A percentile compares a stretch with the other conserved stretches of the same genome.
Evolutionary conservation across 371 early-diverging fungal genomes (phyloP).

Genomic region (Mortierella sp.): DNA sequence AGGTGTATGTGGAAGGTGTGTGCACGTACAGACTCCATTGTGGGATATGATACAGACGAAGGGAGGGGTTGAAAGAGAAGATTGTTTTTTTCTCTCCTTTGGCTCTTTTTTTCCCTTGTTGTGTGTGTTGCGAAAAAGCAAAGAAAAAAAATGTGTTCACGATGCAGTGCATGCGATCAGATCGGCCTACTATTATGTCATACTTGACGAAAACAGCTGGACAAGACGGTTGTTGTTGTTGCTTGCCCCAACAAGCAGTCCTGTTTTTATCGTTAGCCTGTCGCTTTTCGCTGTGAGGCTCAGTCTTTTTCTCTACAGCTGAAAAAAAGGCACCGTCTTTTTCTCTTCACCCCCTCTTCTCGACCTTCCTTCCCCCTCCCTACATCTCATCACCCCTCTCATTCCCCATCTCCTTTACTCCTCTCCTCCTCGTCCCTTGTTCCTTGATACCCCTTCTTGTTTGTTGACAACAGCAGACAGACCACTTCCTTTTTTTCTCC

Average conservation of each 20-base stretch:
- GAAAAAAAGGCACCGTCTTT: slow-evolving; percentile 15
- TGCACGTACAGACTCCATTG: slow-evolving; percentile 54
- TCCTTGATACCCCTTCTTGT: slow-evolving; percentile 23
- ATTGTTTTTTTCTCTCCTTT: slow-evolving; percentile 9
- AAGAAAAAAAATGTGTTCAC: slow-evolving; percentile 15
- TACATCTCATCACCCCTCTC: slow-evolving; percentile 7
- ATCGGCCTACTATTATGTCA: slow-evolving; percentile 3
- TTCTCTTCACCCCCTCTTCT: neutral
- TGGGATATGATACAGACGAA: slow-evolving; percentile 44
- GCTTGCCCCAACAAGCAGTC: neutral
- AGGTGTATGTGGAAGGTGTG: neutral
- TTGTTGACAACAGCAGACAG: neutral
- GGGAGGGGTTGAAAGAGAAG: slow-evolving; percentile 9
- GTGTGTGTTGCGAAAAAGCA: neutral
- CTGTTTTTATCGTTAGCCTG: neutral
- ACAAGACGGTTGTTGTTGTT: slow-evolving; percentile 3
- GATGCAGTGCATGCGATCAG: neutral
- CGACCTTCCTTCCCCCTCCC: neutral
- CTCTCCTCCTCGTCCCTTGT: neutral
- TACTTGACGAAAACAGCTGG: neutral
- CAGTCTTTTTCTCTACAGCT: neutral
- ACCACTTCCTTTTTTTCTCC: neutral
- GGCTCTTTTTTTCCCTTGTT: slow-evolving; percentile 1
- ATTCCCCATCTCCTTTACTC: neutral
- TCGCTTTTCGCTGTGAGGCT: neutral